phyloP scores from a whole-genome alignment of 2,329 filamentous ascomycete genomes.

The Aspergillus ruber region DNA sequence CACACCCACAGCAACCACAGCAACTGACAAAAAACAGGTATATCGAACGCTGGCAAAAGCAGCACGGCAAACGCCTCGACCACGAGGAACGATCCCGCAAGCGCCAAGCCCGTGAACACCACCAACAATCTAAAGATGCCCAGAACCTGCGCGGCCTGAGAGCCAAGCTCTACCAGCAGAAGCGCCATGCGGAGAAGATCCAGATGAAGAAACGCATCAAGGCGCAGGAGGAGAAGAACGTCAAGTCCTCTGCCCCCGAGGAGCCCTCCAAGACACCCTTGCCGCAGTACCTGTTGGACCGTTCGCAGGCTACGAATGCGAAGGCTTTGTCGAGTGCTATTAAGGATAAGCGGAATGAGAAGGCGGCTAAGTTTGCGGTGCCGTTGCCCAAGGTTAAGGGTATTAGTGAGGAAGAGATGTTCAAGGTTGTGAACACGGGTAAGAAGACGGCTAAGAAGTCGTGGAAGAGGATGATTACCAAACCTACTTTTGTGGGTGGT shows the following conservation, averaged over 20 bases:
- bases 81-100: conserved; percentile 88
- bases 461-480: conserved; percentile 61
- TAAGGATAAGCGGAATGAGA: conserved; percentile 92
- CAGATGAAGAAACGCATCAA: conserved; percentile 94
- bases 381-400: conserved; percentile 90
- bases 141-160: conserved; percentile 88
- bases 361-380: conserved; percentile 87
- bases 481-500: conserved; percentile 81
- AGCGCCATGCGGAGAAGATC: conserved; percentile 94
- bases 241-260: conserved; percentile 74
- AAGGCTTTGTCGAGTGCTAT: conserved; percentile 77
- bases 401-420: conserved; percentile 95
- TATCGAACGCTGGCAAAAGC: conserved; percentile 72
- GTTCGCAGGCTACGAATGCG: conserved; percentile 60
- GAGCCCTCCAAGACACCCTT: conserved; percentile 72
- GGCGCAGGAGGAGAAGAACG: conserved; percentile 90
- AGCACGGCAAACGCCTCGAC: conserved; percentile 59
- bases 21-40: conserved; percentile 37
- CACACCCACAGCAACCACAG: conserved; percentile 6
- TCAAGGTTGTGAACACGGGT: conserved; percentile 91
- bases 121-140: conserved; percentile 81
- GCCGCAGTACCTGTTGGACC: conserved; percentile 88
- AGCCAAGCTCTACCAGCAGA: conserved; percentile 89
- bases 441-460: conserved; percentile 88
- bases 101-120: conserved; percentile 76